Percentiles rank a stretch among this genome's conserved stretches.
phyloP scores from a whole-genome alignment of 352 stramenopile genomes.

The Phytophthora tubulina region DNA sequence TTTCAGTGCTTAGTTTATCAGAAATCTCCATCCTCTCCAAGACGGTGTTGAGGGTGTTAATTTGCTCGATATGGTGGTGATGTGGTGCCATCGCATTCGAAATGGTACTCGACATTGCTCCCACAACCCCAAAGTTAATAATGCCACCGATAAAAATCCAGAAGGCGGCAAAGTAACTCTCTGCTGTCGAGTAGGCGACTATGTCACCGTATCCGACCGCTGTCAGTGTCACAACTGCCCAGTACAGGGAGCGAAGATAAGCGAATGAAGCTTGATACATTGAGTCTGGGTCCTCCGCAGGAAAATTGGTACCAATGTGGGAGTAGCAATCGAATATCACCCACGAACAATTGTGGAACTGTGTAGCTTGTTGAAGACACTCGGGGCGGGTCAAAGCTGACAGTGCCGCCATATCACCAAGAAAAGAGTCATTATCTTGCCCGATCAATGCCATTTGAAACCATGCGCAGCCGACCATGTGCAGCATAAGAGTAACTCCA shows the following conservation, averaged over 20 bases:
- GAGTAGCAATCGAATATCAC: constrained; percentile 70
- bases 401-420: background rate
- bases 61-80: constrained; percentile 70
- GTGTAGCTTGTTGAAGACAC: constrained; percentile 54
- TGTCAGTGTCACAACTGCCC: constrained; percentile 73
- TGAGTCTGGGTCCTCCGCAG: constrained; percentile 26
- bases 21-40: constrained; percentile 66
- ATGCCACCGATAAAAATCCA: constrained; percentile 76
- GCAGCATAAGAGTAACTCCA: constrained; percentile 59
- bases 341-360: constrained; percentile 75
- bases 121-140: constrained; percentile 83
- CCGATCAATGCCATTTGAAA: constrained; percentile 61
- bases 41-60: constrained; percentile 68
- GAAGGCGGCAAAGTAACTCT: constrained; percentile 66
- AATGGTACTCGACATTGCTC: constrained; percentile 79
- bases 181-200: constrained; percentile 51
- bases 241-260: constrained; percentile 77
- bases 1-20: constrained; percentile 34
- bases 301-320: constrained; percentile 57
- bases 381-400: constrained; percentile 41
- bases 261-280: constrained; percentile 65
- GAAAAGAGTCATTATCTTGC: constrained; percentile 1
- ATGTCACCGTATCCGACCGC: constrained; percentile 68
- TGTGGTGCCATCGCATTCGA: constrained; percentile 61
- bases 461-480: constrained; percentile 67